phyloP scores from a whole-genome alignment of 78 protist species.

The Dictyostelium purpureum region DNA sequence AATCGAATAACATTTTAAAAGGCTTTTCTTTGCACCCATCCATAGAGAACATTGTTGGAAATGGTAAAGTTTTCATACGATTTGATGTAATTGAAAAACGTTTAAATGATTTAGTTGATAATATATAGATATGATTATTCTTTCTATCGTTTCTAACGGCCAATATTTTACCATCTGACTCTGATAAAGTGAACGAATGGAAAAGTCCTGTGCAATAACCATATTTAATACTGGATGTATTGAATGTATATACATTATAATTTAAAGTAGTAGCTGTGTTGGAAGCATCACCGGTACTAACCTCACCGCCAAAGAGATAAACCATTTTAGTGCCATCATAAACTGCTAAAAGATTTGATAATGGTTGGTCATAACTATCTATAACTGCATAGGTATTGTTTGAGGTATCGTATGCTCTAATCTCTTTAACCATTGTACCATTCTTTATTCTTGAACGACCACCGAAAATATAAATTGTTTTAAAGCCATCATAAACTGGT shows the following conservation, averaged over 20 bases:
- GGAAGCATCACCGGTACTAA: neutral
- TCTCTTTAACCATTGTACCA: neutral
- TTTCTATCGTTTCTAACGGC: conserved; percentile 30
- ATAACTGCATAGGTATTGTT: neutral
- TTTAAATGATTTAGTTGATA: neutral
- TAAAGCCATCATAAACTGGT: conserved; percentile 21
- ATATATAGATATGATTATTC: conserved; percentile 16
- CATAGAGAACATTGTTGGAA: neutral
- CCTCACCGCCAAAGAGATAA: neutral
- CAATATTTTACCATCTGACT: neutral
- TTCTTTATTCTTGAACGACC: neutral
- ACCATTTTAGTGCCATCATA: neutral
- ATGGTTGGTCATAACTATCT: neutral
- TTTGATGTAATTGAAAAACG: neutral
- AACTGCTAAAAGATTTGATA: neutral
- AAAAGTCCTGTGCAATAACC: neutral
- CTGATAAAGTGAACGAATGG: neutral
- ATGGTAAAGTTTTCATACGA: neutral
- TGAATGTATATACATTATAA: neutral
- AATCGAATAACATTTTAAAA: conserved; percentile 7
- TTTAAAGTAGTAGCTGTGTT: neutral
- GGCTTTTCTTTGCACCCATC: neutral
- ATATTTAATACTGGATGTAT: neutral
- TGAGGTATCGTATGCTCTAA: neutral
- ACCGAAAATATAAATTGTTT: conserved; percentile 4